phyloP scores from a whole-genome alignment of 225 moss, liverwort and hornwort genomes.

The Sphagnum tenellum region DNA sequence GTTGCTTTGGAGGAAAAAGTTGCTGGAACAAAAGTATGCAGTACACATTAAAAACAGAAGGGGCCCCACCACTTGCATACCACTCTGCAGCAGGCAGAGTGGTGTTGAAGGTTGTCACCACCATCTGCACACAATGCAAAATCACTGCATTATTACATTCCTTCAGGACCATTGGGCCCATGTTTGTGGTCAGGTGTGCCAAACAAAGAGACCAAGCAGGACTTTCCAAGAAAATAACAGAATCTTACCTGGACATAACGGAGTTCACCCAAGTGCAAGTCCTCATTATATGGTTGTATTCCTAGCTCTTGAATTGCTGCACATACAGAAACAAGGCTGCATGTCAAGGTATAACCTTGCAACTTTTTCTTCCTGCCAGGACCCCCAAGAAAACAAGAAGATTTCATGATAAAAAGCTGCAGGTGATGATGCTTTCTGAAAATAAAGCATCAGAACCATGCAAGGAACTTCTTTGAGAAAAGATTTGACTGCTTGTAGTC shows the following conservation, averaged over 20 bases:
- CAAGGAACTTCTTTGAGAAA: not conserved
- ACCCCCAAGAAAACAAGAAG: too few relatives aligned
- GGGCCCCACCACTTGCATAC: slow-evolving; percentile 52
- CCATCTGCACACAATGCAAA: slow-evolving; percentile 39
- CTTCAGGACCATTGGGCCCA: too few relatives aligned
- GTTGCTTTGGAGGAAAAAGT: too few relatives aligned
- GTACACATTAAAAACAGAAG: not conserved
- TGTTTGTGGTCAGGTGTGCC: too few relatives aligned
- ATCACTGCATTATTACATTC: not conserved
- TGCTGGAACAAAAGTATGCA: too few relatives aligned
- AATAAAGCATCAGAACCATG: not conserved
- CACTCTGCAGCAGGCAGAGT: slow-evolving; percentile 68
- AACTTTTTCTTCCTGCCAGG: too few relatives aligned
- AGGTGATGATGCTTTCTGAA: not conserved
- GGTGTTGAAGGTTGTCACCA: slow-evolving; percentile 82
- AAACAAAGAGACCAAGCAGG: slow-evolving; percentile 3
- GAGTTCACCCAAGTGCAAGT: slow-evolving; percentile 59
- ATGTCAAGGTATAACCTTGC: too few relatives aligned
- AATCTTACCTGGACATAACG: slow-evolving; percentile 77
- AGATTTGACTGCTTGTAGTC: not conserved
- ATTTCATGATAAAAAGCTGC: too few relatives aligned
- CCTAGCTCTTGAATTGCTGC: slow-evolving; percentile 65
- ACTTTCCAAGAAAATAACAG: not conserved
- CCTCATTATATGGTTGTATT: slow-evolving; percentile 76
- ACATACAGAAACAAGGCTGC: slow-evolving; percentile 1